Base-by-base conservation (phyloP, 129 eudicot species). In the Saussurea involucrata region DNA sequence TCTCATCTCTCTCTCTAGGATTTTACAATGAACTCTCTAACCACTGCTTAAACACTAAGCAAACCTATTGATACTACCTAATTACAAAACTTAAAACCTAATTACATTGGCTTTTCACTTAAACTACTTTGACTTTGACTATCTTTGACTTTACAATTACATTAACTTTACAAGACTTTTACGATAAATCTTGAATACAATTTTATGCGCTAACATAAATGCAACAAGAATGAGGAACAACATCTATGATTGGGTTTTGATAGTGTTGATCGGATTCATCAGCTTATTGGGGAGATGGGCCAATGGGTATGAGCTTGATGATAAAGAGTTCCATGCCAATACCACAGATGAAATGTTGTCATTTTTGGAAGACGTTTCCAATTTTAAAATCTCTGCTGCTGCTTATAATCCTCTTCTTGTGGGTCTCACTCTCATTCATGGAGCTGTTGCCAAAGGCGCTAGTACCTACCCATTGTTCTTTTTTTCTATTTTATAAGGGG, bases 391-490 rank as follows among this genome's bases (percentile, higher is more conserved):
- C 31, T 84, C 86, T 32, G 81, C 83, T 73, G 82, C 29, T 46
- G 82, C 65, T 66, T 37, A 85, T 63, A 65, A 81, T 49, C 89
- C 88, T 60, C 83, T 89, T 28, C 82, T 87, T 87, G 92, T 92
- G 73, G 87, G 85, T 67, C 84, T 89, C 24, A 87, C 96, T 70
- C 89, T 92, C 36, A 82, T 92, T 84, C 85, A 44, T 13, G 96
- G 96, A 78, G 97, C 97, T 87, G 91, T 85, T 78, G 78, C 91
- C 27, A 86, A 80, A 83, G 90, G 97, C n/a, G 97, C 97, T 71
- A 93, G 97, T 92, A 82, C 6, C 7, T 58, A 63, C 24, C n/a
- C 32, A 66, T 24, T 5, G 20, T 66, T 28, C 4, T 4, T 40
- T 36, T 34, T 61, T 63, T 13, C 0, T 18, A n/a, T 20, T 81